Evolutionary conservation across 768 basidiomycete species (phyloP), one percentile per base, ranked within the genome.

Genomic region (Russula foetens): DNA sequence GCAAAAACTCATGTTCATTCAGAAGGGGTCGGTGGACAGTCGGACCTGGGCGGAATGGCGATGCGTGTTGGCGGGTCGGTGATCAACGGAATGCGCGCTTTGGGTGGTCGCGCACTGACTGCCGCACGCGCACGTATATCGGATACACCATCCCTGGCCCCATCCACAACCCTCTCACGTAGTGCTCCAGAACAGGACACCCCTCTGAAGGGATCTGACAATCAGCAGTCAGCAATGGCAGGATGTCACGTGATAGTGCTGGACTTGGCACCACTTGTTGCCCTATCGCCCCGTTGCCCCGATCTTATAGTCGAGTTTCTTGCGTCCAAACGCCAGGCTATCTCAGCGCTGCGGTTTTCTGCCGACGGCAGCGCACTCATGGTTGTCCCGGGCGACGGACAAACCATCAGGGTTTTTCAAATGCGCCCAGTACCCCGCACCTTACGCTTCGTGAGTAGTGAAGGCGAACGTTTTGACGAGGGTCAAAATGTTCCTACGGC

Each of bases 31-130:
- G 68, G 53, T 69, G 69, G 57, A 55, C 81, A 80, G 59, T 75
- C 76, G 2, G 81, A 84, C 48, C 63, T 84, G 1, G 80, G 84
- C 17, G 76, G 70, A 58, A 76, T 83, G 11, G 84, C 85, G 7
- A 66, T 80, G 56, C 82, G 77, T 63, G 80, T 84, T 2, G 84
- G 85, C 23, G 84, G 81, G 33, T 80, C 76, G 24, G 76, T 89
- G 11, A 71, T 86, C 59, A 83, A 77, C 64, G 84, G 85, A 21
- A 79, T 88, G 78, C 80, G 80, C 68, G 79, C 80, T 7, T 68
- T 87, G 2, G 82, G 85, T 1, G 84, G 84, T 17, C 74, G 83
- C 66, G 86, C 85, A 1, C 76, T 79, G 35, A 76, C 76, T 19
- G 83, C 81, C 41, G 78, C 76, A 19, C 57, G 61, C 39, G 49